Evolutionary conservation across 2,329 filamentous ascomycete genomes (phyloP).

Genomic region (Paradendryphiella salina): DNA sequence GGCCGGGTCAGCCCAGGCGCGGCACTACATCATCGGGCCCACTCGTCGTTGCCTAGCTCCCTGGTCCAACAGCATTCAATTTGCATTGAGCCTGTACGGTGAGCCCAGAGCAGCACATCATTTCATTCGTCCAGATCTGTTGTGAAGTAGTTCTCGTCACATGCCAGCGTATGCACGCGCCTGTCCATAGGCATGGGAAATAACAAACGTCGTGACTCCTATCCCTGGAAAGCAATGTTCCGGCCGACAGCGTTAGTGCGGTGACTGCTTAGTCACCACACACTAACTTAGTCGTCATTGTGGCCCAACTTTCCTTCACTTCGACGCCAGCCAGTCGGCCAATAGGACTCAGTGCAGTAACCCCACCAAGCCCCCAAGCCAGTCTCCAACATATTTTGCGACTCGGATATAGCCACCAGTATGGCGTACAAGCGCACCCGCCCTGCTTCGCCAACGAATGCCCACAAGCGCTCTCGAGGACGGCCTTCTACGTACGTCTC

Average conservation of each 20-base stretch:
- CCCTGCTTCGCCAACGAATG: conserved; percentile 30
- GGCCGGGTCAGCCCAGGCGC: conserved; percentile 10
- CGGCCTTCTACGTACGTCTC: conserved; percentile 44
- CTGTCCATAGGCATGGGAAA: neutral
- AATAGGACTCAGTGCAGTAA: neutral
- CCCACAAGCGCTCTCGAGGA: conserved; percentile 76
- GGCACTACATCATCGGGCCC: conserved; percentile 22
- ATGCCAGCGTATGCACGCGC: neutral
- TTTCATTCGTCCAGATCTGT: neutral
- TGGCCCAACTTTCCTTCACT: conserved; percentile 4
- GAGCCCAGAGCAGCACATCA: neutral
- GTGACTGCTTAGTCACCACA: conserved; percentile 7
- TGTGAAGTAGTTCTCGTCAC: neutral
- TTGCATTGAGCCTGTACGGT: neutral
- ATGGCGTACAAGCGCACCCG: conserved; percentile 45
- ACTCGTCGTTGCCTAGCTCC: conserved; percentile 6
- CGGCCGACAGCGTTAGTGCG: conserved; percentile 2
- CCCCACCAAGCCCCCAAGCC: neutral
- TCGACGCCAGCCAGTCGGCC: neutral
- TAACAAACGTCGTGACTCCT: neutral
- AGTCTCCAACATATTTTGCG: neutral
- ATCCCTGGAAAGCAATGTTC: neutral
- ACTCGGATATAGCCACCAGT: neutral
- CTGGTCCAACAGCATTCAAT: conserved; percentile 7
- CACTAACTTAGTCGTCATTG: conserved; percentile 3